A percentile compares a stretch with the other conserved stretches of the same genome.
phyloP scores from a whole-genome alignment of 1,139 yeast genomes.

The Diutina catenulata region DNA sequence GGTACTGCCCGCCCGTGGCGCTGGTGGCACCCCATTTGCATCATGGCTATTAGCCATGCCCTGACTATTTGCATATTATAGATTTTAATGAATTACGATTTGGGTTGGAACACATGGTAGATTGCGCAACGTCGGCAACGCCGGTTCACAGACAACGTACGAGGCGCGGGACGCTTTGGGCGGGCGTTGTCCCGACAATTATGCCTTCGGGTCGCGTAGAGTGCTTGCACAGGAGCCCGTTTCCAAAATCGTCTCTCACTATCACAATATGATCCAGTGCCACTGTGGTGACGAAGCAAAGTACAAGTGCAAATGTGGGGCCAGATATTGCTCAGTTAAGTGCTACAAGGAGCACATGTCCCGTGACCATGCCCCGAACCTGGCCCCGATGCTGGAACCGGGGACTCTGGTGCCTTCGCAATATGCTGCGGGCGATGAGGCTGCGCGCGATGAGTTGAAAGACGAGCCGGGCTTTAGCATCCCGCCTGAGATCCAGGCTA shows the following conservation, averaged over 20 bases:
- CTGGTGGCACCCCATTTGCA: background rate
- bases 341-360: background rate
- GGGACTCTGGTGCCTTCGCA: too few species aligned
- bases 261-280: background rate
- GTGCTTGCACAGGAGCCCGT: too few species aligned
- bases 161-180: too few species aligned
- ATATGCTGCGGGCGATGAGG: too few species aligned
- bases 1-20: background rate
- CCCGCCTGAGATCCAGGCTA: background rate
- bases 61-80: background rate
- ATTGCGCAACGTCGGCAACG: too few species aligned
- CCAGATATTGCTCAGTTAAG: background rate
- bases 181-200: too few species aligned
- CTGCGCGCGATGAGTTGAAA: too few species aligned
- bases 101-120: too few species aligned
- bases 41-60: background rate
- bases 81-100: background rate
- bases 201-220: too few species aligned
- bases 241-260: too few species aligned
- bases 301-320: conserved; percentile 5
- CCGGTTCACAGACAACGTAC: too few species aligned
- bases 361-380: background rate
- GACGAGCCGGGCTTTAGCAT: too few species aligned
- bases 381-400: background rate
- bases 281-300: background rate